These are phyloP conservation scores for Puccinellia tenuiflora DNA, from an alignment of 176 grass and related monocot species.

Conservation along the genomic window DNA sequence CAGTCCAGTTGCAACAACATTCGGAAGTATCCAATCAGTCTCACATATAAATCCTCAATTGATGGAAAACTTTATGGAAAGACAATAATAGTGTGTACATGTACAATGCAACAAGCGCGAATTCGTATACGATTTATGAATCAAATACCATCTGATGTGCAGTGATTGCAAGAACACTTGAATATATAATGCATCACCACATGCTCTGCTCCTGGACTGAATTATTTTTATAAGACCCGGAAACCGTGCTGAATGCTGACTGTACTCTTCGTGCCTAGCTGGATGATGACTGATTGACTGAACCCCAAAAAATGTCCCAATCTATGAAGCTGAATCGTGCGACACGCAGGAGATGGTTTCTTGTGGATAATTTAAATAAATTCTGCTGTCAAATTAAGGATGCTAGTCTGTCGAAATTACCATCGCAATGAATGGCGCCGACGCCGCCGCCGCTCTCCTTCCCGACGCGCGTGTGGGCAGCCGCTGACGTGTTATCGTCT, in stretches of 20 bases:
- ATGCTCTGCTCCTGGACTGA: background rate
- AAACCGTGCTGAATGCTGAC: background rate
- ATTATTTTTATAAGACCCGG: background rate
- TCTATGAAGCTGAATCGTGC: background rate
- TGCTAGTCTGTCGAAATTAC: background rate
- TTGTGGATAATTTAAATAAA: too few relatives aligned
- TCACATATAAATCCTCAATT: background rate
- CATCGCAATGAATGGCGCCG: background rate
- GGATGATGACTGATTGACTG: too few relatives aligned
- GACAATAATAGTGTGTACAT: background rate
- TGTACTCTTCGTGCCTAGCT: background rate
- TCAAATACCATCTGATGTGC: background rate
- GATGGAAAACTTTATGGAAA: too few relatives aligned
- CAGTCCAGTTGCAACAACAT: background rate
- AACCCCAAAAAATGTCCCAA: background rate
- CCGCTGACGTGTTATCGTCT: background rate
- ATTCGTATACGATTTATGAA: background rate
- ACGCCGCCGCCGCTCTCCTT: background rate
- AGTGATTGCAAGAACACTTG: background rate
- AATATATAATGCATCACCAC: background rate
- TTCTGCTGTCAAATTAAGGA: background rate
- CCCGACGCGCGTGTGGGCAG: background rate
- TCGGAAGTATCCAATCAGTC: background rate
- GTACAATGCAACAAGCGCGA: background rate
- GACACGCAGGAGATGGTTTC: background rate